Evolutionary conservation across 192 early-diverging fungal genomes (phyloP).

Genomic region (Phycomyces blakesleeanus): DNA sequence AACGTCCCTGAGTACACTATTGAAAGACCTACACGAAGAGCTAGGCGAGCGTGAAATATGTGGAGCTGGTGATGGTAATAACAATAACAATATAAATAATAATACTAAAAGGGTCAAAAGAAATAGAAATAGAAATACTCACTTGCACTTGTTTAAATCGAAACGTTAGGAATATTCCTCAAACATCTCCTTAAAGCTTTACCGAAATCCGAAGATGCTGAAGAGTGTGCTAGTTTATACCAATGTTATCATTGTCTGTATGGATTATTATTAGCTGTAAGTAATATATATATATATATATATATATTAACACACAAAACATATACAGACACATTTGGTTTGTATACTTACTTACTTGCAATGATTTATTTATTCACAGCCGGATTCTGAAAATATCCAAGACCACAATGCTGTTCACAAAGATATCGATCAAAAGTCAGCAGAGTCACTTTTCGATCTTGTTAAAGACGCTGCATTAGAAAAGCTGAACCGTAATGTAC

Average conservation of each 20-base stretch:
- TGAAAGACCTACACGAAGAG: slow-evolving; percentile 53
- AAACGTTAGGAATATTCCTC: slow-evolving; percentile 44
- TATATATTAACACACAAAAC: background rate
- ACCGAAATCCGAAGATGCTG: slow-evolving; percentile 29
- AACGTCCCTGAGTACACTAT: slow-evolving; percentile 22
- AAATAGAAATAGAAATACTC: too few species aligned
- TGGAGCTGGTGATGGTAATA: slow-evolving; percentile 45
- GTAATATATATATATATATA: too few species aligned
- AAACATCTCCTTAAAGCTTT: slow-evolving; percentile 37
- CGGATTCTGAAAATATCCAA: slow-evolving; percentile 42
- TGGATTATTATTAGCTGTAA: slow-evolving; percentile 53
- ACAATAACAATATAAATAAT: background rate
- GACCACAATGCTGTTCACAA: slow-evolving; percentile 50
- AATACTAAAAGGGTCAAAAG: too few species aligned
- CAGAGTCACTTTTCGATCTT: slow-evolving; percentile 48
- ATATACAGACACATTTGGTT: slow-evolving; percentile 5
- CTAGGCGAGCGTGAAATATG: slow-evolving; percentile 61
- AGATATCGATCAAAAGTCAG: slow-evolving; percentile 51
- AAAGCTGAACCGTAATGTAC: slow-evolving; percentile 30
- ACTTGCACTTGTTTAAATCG: background rate
- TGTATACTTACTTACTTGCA: background rate
- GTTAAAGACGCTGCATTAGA: slow-evolving; percentile 42
- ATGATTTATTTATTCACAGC: slow-evolving; percentile 23
- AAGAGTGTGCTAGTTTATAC: slow-evolving; percentile 48
- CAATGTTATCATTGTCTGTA: slow-evolving; percentile 71